These are phyloP conservation scores for Suhomyces chickasaworum DNA, from an alignment of 1,139 yeast genomes.

Conservation along the genomic window DNA sequence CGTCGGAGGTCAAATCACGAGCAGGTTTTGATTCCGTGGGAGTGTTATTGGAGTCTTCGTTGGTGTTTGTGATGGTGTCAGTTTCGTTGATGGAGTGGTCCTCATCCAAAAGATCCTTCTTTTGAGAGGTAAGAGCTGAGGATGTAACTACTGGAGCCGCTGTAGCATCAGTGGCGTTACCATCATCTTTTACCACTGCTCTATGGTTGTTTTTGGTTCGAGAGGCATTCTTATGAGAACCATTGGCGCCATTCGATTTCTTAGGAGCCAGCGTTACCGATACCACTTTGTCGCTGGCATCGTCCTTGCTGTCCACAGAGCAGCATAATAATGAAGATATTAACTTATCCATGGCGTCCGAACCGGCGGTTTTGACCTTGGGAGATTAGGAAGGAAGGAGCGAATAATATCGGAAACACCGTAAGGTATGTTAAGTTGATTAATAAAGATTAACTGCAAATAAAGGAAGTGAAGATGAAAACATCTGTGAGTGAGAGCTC, in stretches of 20 bases:
- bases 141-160: constrained; percentile 14
- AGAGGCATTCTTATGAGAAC: constrained; percentile 9
- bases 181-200: constrained; percentile 7
- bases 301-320: constrained; percentile 40
- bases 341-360: constrained; percentile 26
- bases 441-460: neutral
- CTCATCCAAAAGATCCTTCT: constrained; percentile 39
- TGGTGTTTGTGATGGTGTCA: constrained; percentile 47
- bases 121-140: constrained; percentile 14
- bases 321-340: constrained; percentile 45
- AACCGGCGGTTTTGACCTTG: constrained; percentile 12
- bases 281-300: constrained; percentile 29
- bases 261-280: constrained; percentile 14
- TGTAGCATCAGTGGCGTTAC: constrained; percentile 9
- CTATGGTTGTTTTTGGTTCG: constrained; percentile 2
- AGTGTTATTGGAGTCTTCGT: constrained; percentile 29
- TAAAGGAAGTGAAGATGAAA: constrained; percentile 5
- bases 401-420: constrained; percentile 3
- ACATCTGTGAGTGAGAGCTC: constrained; percentile 9
- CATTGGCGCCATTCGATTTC: constrained; percentile 4
- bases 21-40: constrained; percentile 14
- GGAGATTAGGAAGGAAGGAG: constrained; percentile 2
- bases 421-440: neutral
- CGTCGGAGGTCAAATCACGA: constrained; percentile 8
- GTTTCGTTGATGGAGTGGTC: constrained; percentile 47